Evolutionary conservation across 805 yeast species (phyloP), one percentile per base, ranked within the genome.

Genomic region (Candida alai): DNA sequence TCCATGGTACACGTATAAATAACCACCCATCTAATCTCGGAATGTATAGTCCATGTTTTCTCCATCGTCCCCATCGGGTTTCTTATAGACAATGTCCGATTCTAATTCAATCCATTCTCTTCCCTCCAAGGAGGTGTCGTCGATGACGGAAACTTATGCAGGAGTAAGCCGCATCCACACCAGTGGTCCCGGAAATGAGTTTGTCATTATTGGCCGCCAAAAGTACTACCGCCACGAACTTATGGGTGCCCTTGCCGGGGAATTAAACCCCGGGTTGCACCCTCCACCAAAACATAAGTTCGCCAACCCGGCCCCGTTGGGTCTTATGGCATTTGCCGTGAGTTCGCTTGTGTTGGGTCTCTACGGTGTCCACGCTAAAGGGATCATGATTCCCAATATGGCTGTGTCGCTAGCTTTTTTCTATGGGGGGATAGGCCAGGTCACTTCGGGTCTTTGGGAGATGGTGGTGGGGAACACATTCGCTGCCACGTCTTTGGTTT

Each of bases 191-290:
- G 73, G 68, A 34, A 57, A 58, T 14, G 65, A 68, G 24, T 55
- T 57, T 40, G 58, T 72, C 25, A 60, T 60, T 37, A 60, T 72
- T 27, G 71, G 69, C 34, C 60, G 62, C 33, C 47, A 54, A 24
- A 56, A 60, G 17, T 72, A 76, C 54, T 62, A 65, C 36, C 68
- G 74, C 35, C 65, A 65, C 19, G 88, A 81, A 36, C 70, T 81
- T 42, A 54, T 76, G 43, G 63, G 64, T 21, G 87, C 85, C 2
- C 78, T 80, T 49, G 84, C 82, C 11, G 84, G 84, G 48, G 63
- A 64, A 7, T 56, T 71, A 37, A 66, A 67, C 32, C 64, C 74
- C 4, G 60, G 56, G 11, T 70, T 76, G 33, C 49, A 59, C 38
- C 70, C 75, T 40, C 59, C 66, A 14, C 68, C 79, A 5, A 50